Evolutionary conservation across 148 eudicot genomes (phyloP), one percentile per base, ranked within the genome.

Genomic region (Vaccinium corymbosum): DNA sequence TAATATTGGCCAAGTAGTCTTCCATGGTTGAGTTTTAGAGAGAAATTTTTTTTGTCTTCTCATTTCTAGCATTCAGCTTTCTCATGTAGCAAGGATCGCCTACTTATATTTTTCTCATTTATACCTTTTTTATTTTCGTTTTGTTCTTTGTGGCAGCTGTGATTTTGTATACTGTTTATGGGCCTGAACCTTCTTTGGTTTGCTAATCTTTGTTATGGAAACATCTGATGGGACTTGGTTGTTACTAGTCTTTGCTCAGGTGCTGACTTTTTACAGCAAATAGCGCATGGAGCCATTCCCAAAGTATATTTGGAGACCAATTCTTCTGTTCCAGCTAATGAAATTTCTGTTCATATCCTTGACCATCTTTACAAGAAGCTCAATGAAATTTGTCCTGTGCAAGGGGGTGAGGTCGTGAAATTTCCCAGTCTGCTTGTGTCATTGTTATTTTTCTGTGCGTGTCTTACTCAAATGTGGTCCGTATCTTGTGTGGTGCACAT

Each of bases 221-320:
- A 56, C 66, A 27, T 82, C 91, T 92, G 89, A 93, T 83, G 70
- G 76, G 79, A 78, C 89, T 64, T 88, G 66, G 80, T 85, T 85
- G 88, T 35, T 86, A 51, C 52, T 89, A 93, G 98, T 88, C 94
- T 94, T 85, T 97, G 94, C 87, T 90, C 99, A 89, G 99, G 98
- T 86, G 98, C 95, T 29, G 97, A 97, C 84, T 93, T 87, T 90
- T 82, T 97, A 86, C 84, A 89, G 81, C 94, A 93, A 89, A 82
- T 91, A 81, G 95, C 92, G 80, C 85, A 84, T 85, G 97, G 93
- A 87, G 93, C 95, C 84, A 88, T 94, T 83, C 98, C 98, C 8
- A 86, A 84, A 77, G 83, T 46, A 29, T 90, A 85, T 87, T 87
- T 91, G 74, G 93, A 92, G 66, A 85, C 86, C 61, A 85, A 89